A percentile compares a stretch with the other conserved stretches of the same genome.
Evolutionary conservation across 179 eudicot genomes (phyloP).

Genomic region (Beta lomatogona): DNA sequence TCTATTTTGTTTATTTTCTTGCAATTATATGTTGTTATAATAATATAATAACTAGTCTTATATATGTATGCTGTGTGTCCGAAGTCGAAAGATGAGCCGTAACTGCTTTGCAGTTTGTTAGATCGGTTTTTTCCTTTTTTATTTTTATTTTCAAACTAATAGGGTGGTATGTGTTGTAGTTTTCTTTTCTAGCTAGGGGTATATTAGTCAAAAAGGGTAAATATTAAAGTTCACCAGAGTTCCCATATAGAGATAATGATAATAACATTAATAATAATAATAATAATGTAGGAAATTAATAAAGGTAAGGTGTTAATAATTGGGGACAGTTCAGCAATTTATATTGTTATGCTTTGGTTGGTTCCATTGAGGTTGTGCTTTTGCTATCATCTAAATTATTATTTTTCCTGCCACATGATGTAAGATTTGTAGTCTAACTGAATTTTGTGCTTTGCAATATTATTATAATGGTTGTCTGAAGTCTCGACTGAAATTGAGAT

Average conservation of each 20-base stretch:
- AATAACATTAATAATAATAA: not conserved
- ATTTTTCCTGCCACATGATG: not conserved
- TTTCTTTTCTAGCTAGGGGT: too few relatives aligned
- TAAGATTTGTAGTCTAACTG: not conserved
- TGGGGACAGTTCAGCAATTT: conserved; percentile 34
- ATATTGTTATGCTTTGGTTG: conserved; percentile 4
- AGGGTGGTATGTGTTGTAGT: too few relatives aligned
- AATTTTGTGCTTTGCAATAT: not conserved
- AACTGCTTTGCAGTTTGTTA: too few relatives aligned
- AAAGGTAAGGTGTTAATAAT: conserved; percentile 26
- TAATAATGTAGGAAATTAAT: not conserved
- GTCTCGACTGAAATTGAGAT: not conserved
- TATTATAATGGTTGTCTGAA: not conserved
- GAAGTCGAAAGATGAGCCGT: too few relatives aligned
- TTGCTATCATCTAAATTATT: not conserved
- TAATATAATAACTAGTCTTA: not conserved
- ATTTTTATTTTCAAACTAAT: too few relatives aligned
- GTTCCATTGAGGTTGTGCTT: conserved; percentile 13
- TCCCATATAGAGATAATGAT: too few relatives aligned
- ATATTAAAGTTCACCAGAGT: too few relatives aligned
- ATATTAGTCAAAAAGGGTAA: too few relatives aligned
- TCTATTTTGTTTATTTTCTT: not conserved
- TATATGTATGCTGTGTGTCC: too few relatives aligned
- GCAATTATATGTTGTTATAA: not conserved
- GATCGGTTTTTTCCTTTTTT: too few relatives aligned